phyloP scores from a whole-genome alignment of 2,329 filamentous ascomycete genomes.

The Cordyceps pruinosa region DNA sequence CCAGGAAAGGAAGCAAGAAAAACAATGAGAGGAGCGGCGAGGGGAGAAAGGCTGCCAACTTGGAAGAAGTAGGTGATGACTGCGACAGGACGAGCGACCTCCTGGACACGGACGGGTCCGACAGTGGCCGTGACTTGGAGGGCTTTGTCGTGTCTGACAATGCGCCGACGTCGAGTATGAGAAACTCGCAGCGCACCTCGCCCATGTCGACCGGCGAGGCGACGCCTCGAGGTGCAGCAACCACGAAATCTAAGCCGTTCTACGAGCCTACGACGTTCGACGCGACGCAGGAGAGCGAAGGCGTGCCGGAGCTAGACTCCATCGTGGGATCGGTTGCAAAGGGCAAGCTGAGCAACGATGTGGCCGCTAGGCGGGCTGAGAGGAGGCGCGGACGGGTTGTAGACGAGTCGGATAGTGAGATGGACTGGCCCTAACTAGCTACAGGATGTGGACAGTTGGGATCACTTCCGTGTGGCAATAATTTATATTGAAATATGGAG shows the following conservation, averaged over 20 bases:
- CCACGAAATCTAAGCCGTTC: slow-evolving; percentile 28
- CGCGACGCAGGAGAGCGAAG: slow-evolving; percentile 36
- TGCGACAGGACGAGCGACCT: slow-evolving; percentile 43
- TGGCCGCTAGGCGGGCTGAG: neutral
- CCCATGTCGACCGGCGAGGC: slow-evolving; percentile 18
- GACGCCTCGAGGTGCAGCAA: slow-evolving; percentile 13
- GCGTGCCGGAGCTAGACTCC: slow-evolving; percentile 29
- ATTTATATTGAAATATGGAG: slow-evolving; percentile 11
- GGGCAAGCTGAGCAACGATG: neutral
- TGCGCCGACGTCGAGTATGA: slow-evolving; percentile 30
- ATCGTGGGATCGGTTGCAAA: slow-evolving; percentile 10
- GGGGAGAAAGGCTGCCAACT: slow-evolving; percentile 28
- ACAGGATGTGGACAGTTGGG: neutral
- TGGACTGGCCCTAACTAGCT: slow-evolving; percentile 7
- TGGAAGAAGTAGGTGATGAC: slow-evolving; percentile 45
- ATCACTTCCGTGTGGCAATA: neutral
- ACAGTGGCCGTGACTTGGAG: slow-evolving; percentile 43
- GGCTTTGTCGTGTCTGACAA: slow-evolving; percentile 53
- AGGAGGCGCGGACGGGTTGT: slow-evolving; percentile 14
- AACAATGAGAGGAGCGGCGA: slow-evolving; percentile 11
- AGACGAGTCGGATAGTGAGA: slow-evolving; percentile 16
- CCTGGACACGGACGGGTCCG: slow-evolving; percentile 39
- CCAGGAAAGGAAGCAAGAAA: slow-evolving; percentile 20
- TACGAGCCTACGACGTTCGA: slow-evolving; percentile 33
- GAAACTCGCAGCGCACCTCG: slow-evolving; percentile 24